Percentiles rank a stretch among this genome's conserved stretches.
Conservation (phyloP, 2,329 filamentous ascomycete species). For the Monosporascus sp. region DNA sequence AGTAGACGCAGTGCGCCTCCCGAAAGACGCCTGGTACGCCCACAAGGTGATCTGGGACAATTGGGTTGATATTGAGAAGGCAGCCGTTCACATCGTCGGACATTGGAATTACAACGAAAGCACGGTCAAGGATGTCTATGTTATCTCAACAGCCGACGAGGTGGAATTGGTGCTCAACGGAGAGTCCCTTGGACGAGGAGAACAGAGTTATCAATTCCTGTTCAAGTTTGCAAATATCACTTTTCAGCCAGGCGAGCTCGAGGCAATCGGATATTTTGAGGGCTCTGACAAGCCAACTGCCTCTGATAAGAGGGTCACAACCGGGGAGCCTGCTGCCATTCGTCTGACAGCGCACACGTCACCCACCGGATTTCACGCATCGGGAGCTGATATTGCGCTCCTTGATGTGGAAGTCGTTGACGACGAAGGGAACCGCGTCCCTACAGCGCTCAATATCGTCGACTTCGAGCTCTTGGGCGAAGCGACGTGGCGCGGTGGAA, state of each 20-base stretch:
- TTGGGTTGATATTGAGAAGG: conserved; percentile 1
- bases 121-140: conserved; percentile 3
- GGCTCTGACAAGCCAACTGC: not conserved
- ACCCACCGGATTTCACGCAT: not conserved
- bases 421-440: not conserved
- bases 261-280: not conserved
- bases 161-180: conserved; percentile 1
- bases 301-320: not conserved
- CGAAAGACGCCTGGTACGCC: not conserved
- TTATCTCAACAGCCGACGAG: not conserved
- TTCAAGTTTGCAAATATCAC: not conserved
- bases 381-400: not conserved
- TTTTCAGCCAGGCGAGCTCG: not conserved
- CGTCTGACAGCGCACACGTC: not conserved
- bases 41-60: conserved; percentile 2
- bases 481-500: not conserved
- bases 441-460: not conserved
- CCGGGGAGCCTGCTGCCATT: not conserved
- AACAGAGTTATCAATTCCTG: not conserved
- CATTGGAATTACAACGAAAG: conserved; percentile 4
- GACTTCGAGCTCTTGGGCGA: not conserved
- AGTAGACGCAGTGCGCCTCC: conserved; percentile 1
- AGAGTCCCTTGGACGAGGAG: not conserved
- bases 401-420: not conserved
- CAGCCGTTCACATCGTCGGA: not conserved